Conservation (phyloP, 1,284 basidiomycete species). For the Sporisorium scitamineum region DNA sequence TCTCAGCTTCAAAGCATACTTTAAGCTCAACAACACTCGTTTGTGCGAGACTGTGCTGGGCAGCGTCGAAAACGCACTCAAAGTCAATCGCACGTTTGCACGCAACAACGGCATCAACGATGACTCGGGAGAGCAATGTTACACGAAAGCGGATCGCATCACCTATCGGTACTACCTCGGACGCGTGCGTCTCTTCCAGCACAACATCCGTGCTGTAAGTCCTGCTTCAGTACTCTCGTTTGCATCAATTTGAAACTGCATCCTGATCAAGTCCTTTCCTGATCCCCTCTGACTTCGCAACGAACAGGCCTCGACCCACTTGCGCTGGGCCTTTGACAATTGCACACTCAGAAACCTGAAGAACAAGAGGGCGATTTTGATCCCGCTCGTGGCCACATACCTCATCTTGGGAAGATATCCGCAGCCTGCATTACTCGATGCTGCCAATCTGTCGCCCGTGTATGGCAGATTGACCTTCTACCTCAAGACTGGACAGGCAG, state of each 20-base stretch:
- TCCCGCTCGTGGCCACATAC: conserved; percentile 68
- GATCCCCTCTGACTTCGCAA: too few relatives aligned
- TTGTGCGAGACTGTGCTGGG: conserved; percentile 71
- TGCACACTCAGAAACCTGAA: conserved; percentile 58
- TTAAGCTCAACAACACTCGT: conserved; percentile 70
- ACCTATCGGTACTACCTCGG: conserved; percentile 71
- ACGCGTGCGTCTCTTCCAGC: conserved; percentile 69
- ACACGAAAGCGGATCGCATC: conserved; percentile 68
- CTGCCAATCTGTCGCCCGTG: conserved; percentile 57
- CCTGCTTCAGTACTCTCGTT: background rate
- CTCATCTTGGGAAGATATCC: conserved; percentile 70
- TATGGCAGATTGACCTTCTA: conserved; percentile 57
- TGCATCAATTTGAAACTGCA: background rate
- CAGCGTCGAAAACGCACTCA: conserved; percentile 69
- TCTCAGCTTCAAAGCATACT: conserved; percentile 67
- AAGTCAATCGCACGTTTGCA: conserved; percentile 53
- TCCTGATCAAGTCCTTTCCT: background rate
- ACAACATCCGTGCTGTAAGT: conserved; percentile 67
- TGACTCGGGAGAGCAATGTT: conserved; percentile 63
- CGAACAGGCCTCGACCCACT: conserved; percentile 64
- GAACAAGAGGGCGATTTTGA: conserved; percentile 69
- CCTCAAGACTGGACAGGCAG: conserved; percentile 65
- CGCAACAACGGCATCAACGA: conserved; percentile 27
- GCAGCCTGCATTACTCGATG: conserved; percentile 53
- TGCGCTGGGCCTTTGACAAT: conserved; percentile 69